Evolutionary conservation across 2,329 filamentous ascomycete genomes (phyloP).

Genomic region (Sporothrix pseudoabietina): DNA sequence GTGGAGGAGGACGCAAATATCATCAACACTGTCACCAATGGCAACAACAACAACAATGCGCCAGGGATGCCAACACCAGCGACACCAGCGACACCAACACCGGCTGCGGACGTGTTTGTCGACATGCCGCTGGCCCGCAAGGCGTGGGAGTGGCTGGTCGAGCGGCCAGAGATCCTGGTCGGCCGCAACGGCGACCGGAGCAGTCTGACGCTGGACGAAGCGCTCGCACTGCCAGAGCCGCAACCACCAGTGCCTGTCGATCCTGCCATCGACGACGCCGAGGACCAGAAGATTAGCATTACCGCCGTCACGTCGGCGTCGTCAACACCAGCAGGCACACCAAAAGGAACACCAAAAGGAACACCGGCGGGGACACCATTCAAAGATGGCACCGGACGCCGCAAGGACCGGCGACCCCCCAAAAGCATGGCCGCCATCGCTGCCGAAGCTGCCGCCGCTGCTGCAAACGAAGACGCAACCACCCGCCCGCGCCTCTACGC

Average conservation of each 20-base stretch:
- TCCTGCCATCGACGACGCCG: not conserved
- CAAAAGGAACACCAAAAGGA: not conserved
- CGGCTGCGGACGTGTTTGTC: not conserved
- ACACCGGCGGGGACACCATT: not conserved
- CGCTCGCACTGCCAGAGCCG: constrained; percentile 45
- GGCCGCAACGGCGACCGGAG: constrained; percentile 44
- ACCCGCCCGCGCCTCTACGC: constrained; percentile 48
- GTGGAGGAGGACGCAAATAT: not conserved
- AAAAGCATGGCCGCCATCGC: not conserved
- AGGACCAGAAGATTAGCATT: not conserved
- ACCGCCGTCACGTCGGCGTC: not conserved
- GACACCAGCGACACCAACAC: not conserved
- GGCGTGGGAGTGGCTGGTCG: constrained; percentile 48
- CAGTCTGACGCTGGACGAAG: constrained; percentile 46
- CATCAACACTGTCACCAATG: no score
- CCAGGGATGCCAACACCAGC: not conserved
- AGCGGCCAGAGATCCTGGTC: constrained; percentile 47
- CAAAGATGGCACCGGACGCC: not conserved
- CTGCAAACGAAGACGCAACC: constrained; percentile 26
- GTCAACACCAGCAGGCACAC: not conserved
- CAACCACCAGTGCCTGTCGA: not conserved
- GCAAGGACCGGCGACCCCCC: not conserved
- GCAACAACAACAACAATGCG: not conserved
- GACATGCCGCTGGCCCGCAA: constrained; percentile 43
- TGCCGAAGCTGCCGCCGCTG: not conserved